phyloP scores from a whole-genome alignment of 441 rosid species.

The Cnidoscolus chayamansa region DNA sequence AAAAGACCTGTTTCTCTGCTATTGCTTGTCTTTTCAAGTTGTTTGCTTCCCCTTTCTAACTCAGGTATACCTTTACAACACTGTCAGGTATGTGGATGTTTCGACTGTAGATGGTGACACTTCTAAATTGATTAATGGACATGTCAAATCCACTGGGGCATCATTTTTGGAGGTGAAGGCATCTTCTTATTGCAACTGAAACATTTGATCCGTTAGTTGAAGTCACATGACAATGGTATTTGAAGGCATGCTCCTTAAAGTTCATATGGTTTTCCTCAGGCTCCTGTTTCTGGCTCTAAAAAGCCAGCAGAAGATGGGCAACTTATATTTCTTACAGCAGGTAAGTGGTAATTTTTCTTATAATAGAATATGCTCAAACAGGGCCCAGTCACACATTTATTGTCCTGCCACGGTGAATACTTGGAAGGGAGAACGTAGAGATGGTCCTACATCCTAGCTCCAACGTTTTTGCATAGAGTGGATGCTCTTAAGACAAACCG shows the following conservation, averaged over 20 bases:
- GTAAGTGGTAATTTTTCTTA: slow-evolving; percentile 29
- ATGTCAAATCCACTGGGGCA: slow-evolving; percentile 65
- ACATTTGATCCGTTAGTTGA: slow-evolving; percentile 2
- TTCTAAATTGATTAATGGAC: slow-evolving; percentile 56
- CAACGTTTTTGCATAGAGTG: slow-evolving; percentile 4
- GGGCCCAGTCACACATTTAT: background rate
- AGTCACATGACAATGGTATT: slow-evolving; percentile 8
- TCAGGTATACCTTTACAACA: background rate
- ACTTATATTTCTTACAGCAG: slow-evolving; percentile 87
- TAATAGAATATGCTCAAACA: background rate
- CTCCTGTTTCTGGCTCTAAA: slow-evolving; percentile 96
- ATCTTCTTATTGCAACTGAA: background rate
- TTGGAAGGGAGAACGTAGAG: background rate
- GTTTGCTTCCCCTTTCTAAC: background rate
- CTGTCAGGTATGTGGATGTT: slow-evolving; percentile 76
- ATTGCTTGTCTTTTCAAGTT: background rate
- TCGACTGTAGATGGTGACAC: slow-evolving; percentile 88
- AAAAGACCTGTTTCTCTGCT: background rate
- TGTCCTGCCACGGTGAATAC: background rate
- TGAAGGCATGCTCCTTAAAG: slow-evolving; percentile 5
- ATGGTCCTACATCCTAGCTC: background rate
- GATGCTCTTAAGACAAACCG: background rate
- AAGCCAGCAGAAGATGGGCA: slow-evolving; percentile 96
- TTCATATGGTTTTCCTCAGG: slow-evolving; percentile 38
- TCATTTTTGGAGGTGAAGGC: slow-evolving; percentile 69